These are phyloP conservation scores for Colletotrichum trifolii DNA, from an alignment of 2,329 filamentous ascomycete species.

Conservation along the genomic window DNA sequence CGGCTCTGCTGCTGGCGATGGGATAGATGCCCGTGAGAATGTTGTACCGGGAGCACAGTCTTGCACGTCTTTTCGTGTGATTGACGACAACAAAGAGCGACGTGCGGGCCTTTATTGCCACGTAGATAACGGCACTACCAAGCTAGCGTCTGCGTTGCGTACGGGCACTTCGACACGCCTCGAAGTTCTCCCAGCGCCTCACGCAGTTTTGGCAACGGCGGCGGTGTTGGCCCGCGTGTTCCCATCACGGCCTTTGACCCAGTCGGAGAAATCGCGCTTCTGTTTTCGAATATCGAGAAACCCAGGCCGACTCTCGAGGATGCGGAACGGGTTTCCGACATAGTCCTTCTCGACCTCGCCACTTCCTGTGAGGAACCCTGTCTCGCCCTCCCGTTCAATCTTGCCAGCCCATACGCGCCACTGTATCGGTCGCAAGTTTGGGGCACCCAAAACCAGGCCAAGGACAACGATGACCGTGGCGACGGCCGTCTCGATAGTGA, in stretches of 20 bases:
- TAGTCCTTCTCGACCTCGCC: slow-evolving; percentile 77
- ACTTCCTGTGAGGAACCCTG: slow-evolving; percentile 65
- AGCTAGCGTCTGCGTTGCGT: too few species aligned
- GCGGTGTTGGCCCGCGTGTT: slow-evolving; percentile 29
- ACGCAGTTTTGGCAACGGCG: too few species aligned
- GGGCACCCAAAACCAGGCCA: slow-evolving; percentile 83
- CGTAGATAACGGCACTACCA: too few species aligned
- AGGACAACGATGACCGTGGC: slow-evolving; percentile 84
- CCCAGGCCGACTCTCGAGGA: slow-evolving; percentile 81
- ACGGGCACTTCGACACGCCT: too few species aligned
- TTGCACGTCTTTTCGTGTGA: too few species aligned
- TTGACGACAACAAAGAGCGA: too few species aligned
- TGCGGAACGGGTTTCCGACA: slow-evolving; percentile 81
- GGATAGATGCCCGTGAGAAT: too few species aligned
- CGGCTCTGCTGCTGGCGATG: too few species aligned
- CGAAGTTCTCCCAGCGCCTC: too few species aligned
- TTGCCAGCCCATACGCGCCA: slow-evolving; percentile 86
- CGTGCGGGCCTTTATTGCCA: too few species aligned
- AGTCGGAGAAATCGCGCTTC: slow-evolving; percentile 81
- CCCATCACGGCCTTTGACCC: slow-evolving; percentile 62
- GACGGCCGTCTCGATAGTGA: slow-evolving; percentile 85
- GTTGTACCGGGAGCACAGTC: too few species aligned
- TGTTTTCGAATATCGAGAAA: slow-evolving; percentile 91
- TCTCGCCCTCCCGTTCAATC: slow-evolving; percentile 80
- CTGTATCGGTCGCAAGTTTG: slow-evolving; percentile 84